These are phyloP conservation scores for Pseudopyrenochaeta lycopersici DNA, from an alignment of 2,329 filamentous ascomycete genomes.

Conservation along the genomic window DNA sequence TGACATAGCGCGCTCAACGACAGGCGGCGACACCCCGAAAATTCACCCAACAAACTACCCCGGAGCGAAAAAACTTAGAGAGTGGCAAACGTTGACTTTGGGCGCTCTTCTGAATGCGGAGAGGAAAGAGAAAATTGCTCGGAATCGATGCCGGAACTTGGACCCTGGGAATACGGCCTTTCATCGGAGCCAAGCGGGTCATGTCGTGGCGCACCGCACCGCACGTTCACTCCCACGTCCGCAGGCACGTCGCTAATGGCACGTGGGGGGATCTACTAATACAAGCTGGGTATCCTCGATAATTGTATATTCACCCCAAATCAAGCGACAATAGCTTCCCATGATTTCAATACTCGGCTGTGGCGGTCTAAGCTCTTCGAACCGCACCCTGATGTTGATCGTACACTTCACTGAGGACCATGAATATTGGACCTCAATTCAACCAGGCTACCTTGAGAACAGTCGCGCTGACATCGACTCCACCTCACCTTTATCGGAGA, in stretches of 20 bases:
- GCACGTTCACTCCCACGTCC: neutral
- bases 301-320: neutral
- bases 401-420: too few relatives aligned
- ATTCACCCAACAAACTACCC: conserved; percentile 34
- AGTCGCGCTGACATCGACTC: too few relatives aligned
- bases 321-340: neutral
- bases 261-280: conserved; percentile 23
- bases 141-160: neutral
- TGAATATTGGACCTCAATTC: too few relatives aligned
- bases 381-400: too few relatives aligned
- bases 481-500: too few relatives aligned
- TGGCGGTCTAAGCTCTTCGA: too few relatives aligned
- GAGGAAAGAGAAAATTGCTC: neutral
- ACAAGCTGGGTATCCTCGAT: conserved; percentile 9
- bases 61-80: conserved; percentile 16
- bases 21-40: conserved; percentile 10
- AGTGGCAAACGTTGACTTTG: conserved; percentile 27
- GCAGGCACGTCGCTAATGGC: conserved; percentile 16
- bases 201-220: conserved; percentile 5
- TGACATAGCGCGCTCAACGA: conserved; percentile 22
- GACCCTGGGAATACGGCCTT: neutral
- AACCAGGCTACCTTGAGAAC: too few relatives aligned
- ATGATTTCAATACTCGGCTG: too few relatives aligned
- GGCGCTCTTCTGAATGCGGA: conserved; percentile 10
- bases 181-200: neutral